phyloP scores from a whole-genome alignment of 345 rosid genomes.

The Kernera saxatilis region DNA sequence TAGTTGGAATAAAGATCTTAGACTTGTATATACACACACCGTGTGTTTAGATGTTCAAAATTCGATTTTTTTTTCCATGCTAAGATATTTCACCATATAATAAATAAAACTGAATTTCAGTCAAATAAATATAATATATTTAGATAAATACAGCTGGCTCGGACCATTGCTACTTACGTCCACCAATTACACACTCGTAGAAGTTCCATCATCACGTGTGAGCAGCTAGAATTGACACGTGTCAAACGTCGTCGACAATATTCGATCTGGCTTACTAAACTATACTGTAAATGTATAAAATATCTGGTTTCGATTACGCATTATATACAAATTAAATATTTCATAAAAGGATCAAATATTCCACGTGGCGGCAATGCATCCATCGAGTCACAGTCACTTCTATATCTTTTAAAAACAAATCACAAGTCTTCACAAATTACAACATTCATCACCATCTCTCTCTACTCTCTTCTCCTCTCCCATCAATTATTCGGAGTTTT shows the following conservation, averaged over 20 bases:
- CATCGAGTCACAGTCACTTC: neutral
- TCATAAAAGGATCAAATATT: neutral
- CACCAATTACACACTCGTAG: constrained; percentile 4
- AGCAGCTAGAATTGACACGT: neutral
- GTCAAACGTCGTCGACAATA: neutral
- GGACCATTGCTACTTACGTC: constrained; percentile 6
- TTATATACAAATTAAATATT: neutral
- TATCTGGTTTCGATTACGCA: neutral
- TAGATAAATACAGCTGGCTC: constrained; percentile 1
- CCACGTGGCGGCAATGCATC: neutral
- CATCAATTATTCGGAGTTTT: neutral
- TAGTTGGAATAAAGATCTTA: neutral
- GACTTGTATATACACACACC: neutral
- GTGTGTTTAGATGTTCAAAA: neutral
- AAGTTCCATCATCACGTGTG: neutral
- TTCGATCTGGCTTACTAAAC: neutral
- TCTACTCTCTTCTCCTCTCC: neutral
- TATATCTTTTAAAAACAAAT: neutral
- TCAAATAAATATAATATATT: neutral
- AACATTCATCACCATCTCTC: constrained; percentile 11
- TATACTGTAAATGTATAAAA: neutral
- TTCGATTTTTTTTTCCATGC: neutral
- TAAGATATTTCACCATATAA: neutral
- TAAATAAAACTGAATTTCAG: neutral
- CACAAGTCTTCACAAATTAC: neutral